Evolutionary conservation across 2,329 filamentous ascomycete genomes (phyloP).

Genomic region (Fusarium pininemorale): DNA sequence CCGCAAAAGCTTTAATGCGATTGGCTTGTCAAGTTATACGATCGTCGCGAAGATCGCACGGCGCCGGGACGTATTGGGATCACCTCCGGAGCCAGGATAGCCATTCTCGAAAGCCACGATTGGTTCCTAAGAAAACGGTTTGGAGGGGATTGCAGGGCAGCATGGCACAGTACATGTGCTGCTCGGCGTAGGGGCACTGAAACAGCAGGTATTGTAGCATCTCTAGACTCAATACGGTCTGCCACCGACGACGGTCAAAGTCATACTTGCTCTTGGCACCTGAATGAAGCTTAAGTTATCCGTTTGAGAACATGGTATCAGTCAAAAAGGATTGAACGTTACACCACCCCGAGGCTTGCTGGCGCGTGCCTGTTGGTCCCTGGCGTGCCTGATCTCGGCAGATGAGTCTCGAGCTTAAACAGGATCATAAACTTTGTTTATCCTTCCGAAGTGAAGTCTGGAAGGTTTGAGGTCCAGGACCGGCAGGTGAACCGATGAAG

Average conservation of each 20-base stretch:
- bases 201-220: slow-evolving; percentile 33
- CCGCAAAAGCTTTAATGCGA: slow-evolving; percentile 45
- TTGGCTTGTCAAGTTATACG: slow-evolving; percentile 46
- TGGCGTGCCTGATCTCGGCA: slow-evolving; percentile 34
- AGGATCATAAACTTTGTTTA: slow-evolving; percentile 15
- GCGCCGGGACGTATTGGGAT: slow-evolving; percentile 41
- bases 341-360: slow-evolving; percentile 26
- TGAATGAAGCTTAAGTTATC: slow-evolving; percentile 29
- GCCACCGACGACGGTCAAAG: slow-evolving; percentile 31
- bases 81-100: slow-evolving; percentile 34
- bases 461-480: slow-evolving; percentile 7
- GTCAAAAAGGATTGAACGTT: slow-evolving; percentile 4
- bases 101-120: slow-evolving; percentile 25
- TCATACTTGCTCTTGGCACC: slow-evolving; percentile 27
- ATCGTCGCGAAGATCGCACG: slow-evolving; percentile 43
- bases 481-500: slow-evolving; percentile 9
- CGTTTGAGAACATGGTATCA: slow-evolving; percentile 10
- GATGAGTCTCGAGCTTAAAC: slow-evolving; percentile 15
- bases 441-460: slow-evolving; percentile 1
- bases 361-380: slow-evolving; percentile 27
- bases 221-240: slow-evolving; percentile 25
- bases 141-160: slow-evolving; percentile 15
- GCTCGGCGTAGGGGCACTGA: slow-evolving; percentile 24
- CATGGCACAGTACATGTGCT: slow-evolving; percentile 14
- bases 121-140: slow-evolving; percentile 30